A percentile compares a stretch with the other conserved stretches of the same genome.
Conservation (phyloP, 2,329 filamentous ascomycete genomes). For the Cladorrhinum sp. region DNA sequence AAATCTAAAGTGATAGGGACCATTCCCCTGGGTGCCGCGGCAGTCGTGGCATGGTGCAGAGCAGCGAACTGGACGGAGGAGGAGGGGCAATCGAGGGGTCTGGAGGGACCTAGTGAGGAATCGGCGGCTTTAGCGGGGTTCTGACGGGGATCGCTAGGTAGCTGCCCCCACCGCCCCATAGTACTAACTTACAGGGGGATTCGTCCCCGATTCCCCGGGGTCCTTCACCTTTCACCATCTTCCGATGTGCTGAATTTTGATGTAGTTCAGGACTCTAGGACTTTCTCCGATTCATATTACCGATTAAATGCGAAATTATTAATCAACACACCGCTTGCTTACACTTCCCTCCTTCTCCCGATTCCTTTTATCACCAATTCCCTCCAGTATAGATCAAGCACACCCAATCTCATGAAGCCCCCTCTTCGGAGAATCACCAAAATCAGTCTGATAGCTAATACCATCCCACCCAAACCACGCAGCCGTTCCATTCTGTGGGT, state of each 20-base stretch:
- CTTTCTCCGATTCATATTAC: background rate
- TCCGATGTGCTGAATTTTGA: too few relatives aligned
- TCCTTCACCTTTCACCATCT: too few relatives aligned
- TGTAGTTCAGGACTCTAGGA: background rate
- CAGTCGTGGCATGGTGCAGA: background rate
- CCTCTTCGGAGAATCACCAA: conserved; percentile 4
- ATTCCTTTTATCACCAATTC: too few relatives aligned
- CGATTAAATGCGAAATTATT: background rate
- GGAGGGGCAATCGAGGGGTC: background rate
- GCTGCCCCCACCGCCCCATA: background rate
- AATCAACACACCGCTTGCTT: background rate
- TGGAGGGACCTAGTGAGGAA: background rate
- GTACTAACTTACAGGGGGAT: background rate
- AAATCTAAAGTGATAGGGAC: too few relatives aligned
- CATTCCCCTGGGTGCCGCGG: too few relatives aligned
- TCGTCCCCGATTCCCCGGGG: background rate
- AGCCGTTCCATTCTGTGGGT: conserved; percentile 14
- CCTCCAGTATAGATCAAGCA: too few relatives aligned
- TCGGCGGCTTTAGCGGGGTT: background rate
- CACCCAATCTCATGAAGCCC: background rate
- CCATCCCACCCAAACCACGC: conserved; percentile 30
- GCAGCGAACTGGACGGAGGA: background rate
- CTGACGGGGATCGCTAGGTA: background rate
- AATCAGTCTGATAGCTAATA: background rate
- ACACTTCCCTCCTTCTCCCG: too few relatives aligned